Conservation (phyloP, 2,329 filamentous ascomycete species). For the Trichoderma pleuroti region DNA sequence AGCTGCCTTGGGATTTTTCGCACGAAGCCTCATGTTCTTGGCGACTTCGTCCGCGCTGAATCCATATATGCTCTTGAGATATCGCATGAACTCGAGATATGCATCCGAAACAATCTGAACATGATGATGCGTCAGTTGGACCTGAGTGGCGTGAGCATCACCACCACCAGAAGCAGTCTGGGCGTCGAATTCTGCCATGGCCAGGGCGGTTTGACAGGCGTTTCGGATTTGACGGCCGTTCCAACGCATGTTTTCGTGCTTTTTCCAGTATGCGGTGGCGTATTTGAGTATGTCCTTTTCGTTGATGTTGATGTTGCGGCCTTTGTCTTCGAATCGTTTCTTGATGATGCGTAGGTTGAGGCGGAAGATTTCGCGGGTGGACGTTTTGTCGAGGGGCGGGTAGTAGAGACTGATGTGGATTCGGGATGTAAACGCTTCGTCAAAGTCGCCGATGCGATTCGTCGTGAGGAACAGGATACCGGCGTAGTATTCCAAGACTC, state of each 20-base stretch:
- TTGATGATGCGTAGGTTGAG: constrained; percentile 23
- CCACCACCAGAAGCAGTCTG: constrained; percentile 21
- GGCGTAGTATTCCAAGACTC: constrained; percentile 35
- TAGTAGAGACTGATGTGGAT: constrained; percentile 36
- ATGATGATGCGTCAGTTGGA: constrained; percentile 20
- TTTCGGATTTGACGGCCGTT: constrained; percentile 24
- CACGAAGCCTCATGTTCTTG: constrained; percentile 2
- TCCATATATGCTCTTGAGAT: constrained; percentile 21
- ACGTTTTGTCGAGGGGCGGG: not conserved
- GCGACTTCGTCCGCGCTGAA: not conserved
- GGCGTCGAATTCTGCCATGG: constrained; percentile 35
- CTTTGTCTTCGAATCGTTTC: constrained; percentile 17
- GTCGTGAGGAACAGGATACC: constrained; percentile 37
- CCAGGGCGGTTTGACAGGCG: constrained; percentile 20
- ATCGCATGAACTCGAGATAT: constrained; percentile 25
- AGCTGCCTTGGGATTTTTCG: not conserved
- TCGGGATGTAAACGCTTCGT: constrained; percentile 37
- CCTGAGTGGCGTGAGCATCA: constrained; percentile 12
- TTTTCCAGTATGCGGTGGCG: not conserved
- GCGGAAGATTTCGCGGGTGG: constrained; percentile 18
- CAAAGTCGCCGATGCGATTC: constrained; percentile 35
- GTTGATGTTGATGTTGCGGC: not conserved
- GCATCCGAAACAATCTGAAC: constrained; percentile 24
- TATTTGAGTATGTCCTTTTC: not conserved
- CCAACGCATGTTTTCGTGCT: constrained; percentile 13